Conservation (phyloP, 2,329 filamentous ascomycete species). For the Cercospora sp. region DNA sequence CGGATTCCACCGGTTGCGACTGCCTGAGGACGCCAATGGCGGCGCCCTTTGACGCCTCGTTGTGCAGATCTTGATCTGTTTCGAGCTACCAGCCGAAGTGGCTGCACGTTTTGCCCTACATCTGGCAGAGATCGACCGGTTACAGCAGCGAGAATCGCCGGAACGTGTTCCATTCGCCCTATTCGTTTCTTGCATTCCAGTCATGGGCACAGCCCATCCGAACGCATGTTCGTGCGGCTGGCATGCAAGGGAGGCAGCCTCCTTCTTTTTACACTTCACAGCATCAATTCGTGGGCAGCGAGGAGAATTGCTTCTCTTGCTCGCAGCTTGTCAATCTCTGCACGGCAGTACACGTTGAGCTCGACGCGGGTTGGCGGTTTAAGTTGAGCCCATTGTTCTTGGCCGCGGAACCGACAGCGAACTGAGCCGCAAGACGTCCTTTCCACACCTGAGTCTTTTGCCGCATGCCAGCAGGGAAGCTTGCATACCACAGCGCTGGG, state of each 20-base stretch:
- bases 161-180: not conserved
- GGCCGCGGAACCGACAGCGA: slow-evolving; percentile 23
- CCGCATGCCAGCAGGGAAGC: slow-evolving; percentile 16
- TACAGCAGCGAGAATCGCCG: slow-evolving; percentile 7
- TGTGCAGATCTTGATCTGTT: slow-evolving; percentile 17
- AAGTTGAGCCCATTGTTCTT: slow-evolving; percentile 10
- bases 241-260: not conserved
- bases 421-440: not conserved
- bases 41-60: slow-evolving; percentile 12
- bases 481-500: slow-evolving; percentile 23
- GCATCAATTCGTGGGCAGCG: not conserved
- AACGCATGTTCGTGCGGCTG: slow-evolving; percentile 2
- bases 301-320: not conserved
- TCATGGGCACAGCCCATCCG: slow-evolving; percentile 2
- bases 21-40: slow-evolving; percentile 5
- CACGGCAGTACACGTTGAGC: not conserved
- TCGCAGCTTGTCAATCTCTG: not conserved
- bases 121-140: slow-evolving; percentile 13
- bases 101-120: slow-evolving; percentile 5
- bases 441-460: slow-evolving; percentile 3
- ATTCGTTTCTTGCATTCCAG: not conserved
- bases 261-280: not conserved
- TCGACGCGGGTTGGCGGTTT: not conserved
- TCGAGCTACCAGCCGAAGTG: not conserved
- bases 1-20: slow-evolving; percentile 4